Base-by-base conservation (phyloP, 192 early-diverging fungal genomes). In the Coemansia sp. region DNA sequence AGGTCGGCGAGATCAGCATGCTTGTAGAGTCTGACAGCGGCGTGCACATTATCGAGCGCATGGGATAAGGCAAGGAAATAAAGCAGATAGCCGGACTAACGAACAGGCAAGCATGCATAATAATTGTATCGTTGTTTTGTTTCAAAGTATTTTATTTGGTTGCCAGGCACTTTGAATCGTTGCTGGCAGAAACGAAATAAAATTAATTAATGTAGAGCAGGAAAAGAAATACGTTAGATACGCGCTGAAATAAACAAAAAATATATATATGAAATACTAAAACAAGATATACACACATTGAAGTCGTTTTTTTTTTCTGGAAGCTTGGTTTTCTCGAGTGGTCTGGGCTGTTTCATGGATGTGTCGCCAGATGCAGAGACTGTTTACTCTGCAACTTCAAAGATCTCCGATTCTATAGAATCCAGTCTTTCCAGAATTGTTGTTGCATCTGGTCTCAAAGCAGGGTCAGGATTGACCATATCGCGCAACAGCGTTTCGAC, bases 21-120 rank as follows among this genome's bases (percentile, higher is more conserved):
- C 90, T 89, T 20, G 85, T 99, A 20, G 90, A 89, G 83, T 89
- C 91, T 30, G 96, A 97, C 69, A 93, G 90, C 68, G 97, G 96
- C 28, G 86, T 96, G 16, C 96, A 98, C 71, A 82, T 99, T 18
- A 97, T 99, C 67, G 60, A 94, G 67, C 85, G 96, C 70, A 96
- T 93, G 17, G 91, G 83, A 7, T 98, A 86, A 85, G 45, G 22
- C 36, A 8, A 25, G 22, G 22, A 25, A 25, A 25, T 25, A 25
- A 25, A 25, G 22, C 22, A 25, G 14, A 7, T 12, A 31, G 14
- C 16, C 30, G 33, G 36, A 38, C 36, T 8, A 8, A 11, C 1
- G 10, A 38, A 38, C 36, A 38, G 36, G 36, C 36, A 38, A 51
- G 49, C 49, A 51, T 1, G 22, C 22, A 25, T 25, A 25, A 25